Conservation (phyloP, 805 yeast species). For the Starmerella gropengiesseri region DNA sequence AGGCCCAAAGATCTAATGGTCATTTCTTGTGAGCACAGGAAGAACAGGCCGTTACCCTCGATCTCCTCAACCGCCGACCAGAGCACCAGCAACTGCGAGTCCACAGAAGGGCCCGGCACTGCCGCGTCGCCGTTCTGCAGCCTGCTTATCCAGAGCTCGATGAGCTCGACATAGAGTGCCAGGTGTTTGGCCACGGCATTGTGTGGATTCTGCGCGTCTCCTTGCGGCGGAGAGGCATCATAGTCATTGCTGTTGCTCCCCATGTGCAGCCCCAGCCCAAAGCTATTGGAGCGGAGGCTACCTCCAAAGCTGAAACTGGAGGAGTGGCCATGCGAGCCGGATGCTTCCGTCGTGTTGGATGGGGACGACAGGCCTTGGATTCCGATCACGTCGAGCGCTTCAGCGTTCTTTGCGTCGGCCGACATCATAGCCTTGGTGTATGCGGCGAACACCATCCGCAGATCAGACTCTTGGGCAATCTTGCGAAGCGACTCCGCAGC, state of each 20-base stretch:
- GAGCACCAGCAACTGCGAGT: slow-evolving; percentile 32
- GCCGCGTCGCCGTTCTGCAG: slow-evolving; percentile 22
- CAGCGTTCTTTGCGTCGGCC: slow-evolving; percentile 13
- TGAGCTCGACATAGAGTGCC: slow-evolving; percentile 60
- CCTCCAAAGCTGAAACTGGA: slow-evolving; percentile 13
- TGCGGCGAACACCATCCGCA: slow-evolving; percentile 13
- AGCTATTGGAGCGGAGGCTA: background rate
- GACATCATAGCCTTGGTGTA: slow-evolving; percentile 18
- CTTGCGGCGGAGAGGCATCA: background rate
- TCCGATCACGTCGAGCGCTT: background rate
- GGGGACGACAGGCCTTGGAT: background rate
- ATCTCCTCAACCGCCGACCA: slow-evolving; percentile 85
- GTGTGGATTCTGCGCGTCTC: background rate
- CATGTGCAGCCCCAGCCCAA: slow-evolving; percentile 10
- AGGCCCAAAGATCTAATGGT: slow-evolving; percentile 65
- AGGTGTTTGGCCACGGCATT: slow-evolving; percentile 27
- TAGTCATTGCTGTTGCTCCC: slow-evolving; percentile 7
- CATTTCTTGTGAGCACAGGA: slow-evolving; percentile 78
- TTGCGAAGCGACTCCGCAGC: slow-evolving; percentile 14
- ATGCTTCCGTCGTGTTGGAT: background rate
- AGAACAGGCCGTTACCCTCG: slow-evolving; percentile 90
- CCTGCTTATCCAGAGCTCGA: slow-evolving; percentile 61
- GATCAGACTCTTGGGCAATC: slow-evolving; percentile 12
- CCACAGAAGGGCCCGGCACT: slow-evolving; percentile 11
- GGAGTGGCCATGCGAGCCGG: slow-evolving; percentile 8